Base-by-base conservation (phyloP, 163 green algal species). In the Chloromonas sp. region DNA sequence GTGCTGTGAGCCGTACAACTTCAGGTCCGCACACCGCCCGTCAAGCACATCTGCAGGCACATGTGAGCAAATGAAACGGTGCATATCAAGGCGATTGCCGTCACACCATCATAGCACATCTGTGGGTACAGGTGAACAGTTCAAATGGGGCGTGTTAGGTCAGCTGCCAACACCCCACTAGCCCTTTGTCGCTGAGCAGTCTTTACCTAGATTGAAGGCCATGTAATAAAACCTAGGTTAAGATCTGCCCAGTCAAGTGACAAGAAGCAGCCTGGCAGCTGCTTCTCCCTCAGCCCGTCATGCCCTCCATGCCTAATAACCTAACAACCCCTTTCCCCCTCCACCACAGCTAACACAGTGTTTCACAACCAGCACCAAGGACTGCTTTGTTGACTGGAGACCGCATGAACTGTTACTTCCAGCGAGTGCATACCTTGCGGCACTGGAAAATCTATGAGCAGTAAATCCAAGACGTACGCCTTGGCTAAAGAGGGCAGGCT, bases 391-490 rank as follows among this genome's bases (percentile, higher is more conserved):
- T 74, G 66, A 5, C 11, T 11, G 66, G 5, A 15, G 66, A 74
- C 66, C 5, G 71, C 71, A 59, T 58, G 71, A 11, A 79, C 2
- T 11, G 14, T 79, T 5, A 11, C 36, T 36, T 3, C 5, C 13
- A 57, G 13, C 71, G 2, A 79, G 11, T 14, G 58, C 15, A 66
- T 36, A 95, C 94, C 89, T 71, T 88, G 70, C n/a, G 89, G 80
- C 0, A 97, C 71, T 76, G 84, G 83, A 1, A 61, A 71, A 1
- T 94, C 86, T 59, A 95, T 62, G 83, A 93, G 94, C 61, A 98
- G 82, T 66, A 98, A 86, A 1, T 96, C 91, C 70, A 98, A 82
- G 1, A 97, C 90, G 84, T 98, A 98, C 71, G 96, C 92, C 88
- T 97, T 95, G 0, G 94, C 94, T 1, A 98, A 81, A 0, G 92